Conservation (phyloP, 192 early-diverging fungal genomes). For the Piromyces finnis region DNA sequence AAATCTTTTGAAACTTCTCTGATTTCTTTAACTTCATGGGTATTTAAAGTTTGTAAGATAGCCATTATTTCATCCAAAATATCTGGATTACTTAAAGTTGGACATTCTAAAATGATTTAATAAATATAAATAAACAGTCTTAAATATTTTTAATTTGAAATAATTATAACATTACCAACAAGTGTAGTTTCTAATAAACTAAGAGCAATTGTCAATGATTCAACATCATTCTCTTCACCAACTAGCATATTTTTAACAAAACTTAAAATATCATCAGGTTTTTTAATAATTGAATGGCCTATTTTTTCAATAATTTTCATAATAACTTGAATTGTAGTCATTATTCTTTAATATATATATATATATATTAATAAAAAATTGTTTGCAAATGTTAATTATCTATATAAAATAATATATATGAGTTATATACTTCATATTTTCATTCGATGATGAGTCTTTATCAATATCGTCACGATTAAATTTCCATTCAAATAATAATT, state of each 20-base stretch:
- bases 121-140: no score
- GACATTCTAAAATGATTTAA: constrained; percentile 4
- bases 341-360: constrained; percentile 4
- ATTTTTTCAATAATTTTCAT: constrained; percentile 45
- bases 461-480: constrained; percentile 17
- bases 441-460: constrained; percentile 10
- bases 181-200: not conserved
- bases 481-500: constrained; percentile 42
- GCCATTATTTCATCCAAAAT: constrained; percentile 8
- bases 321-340: constrained; percentile 36
- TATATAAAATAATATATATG: no score
- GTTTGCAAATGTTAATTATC: not conserved
- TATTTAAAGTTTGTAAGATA: constrained; percentile 11
- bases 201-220: constrained; percentile 3
- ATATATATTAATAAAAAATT: constrained; percentile 7
- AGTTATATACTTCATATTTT: constrained; percentile 7
- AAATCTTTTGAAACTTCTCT: constrained; percentile 8
- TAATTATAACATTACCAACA: no score
- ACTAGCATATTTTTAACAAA: constrained; percentile 9
- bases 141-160: no score
- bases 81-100: constrained; percentile 1
- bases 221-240: constrained; percentile 4
- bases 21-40: constrained; percentile 8
- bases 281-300: constrained; percentile 55
- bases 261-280: constrained; percentile 52